Evolutionary conservation across 1,284 basidiomycete species (phyloP).

Genomic region (Cerioporus squamosus): DNA sequence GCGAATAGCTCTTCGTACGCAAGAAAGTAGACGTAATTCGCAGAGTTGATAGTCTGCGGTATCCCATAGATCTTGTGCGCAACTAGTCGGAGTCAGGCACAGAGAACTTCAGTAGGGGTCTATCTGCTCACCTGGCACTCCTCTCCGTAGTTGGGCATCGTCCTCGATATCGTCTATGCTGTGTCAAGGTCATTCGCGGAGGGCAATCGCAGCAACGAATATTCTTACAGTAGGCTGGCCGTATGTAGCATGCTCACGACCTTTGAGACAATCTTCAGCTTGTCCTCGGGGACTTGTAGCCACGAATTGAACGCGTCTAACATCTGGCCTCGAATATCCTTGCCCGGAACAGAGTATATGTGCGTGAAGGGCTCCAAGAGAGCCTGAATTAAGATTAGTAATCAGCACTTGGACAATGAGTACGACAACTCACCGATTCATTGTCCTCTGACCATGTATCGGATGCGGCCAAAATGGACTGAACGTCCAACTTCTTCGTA

Average conservation of each 20-base stretch:
- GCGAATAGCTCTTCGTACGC: slow-evolving; percentile 80
- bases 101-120: neutral
- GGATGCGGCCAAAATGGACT: slow-evolving; percentile 20
- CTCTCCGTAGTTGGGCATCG: slow-evolving; percentile 87
- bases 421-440: slow-evolving; percentile 22
- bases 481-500: slow-evolving; percentile 9
- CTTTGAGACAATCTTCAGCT: slow-evolving; percentile 74
- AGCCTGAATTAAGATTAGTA: slow-evolving; percentile 40
- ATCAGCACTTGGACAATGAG: neutral
- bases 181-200: slow-evolving; percentile 7
- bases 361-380: slow-evolving; percentile 92
- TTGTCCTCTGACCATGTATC: slow-evolving; percentile 27
- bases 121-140: slow-evolving; percentile 68
- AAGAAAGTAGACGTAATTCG: slow-evolving; percentile 96
- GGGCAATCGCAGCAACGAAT: neutral
- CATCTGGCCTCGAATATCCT: slow-evolving; percentile 89
- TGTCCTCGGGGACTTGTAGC: slow-evolving; percentile 80
- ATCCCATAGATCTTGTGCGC: slow-evolving; percentile 96
- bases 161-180: slow-evolving; percentile 99
- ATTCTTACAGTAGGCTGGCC: slow-evolving; percentile 85
- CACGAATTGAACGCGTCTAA: slow-evolving; percentile 96
- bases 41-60: slow-evolving; percentile 97
- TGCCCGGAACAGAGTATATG: slow-evolving; percentile 86
- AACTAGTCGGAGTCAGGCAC: slow-evolving; percentile 48
- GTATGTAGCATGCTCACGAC: slow-evolving; percentile 96